Conservation (phyloP, 257 asterid genomes). For the Ilex asprella region DNA sequence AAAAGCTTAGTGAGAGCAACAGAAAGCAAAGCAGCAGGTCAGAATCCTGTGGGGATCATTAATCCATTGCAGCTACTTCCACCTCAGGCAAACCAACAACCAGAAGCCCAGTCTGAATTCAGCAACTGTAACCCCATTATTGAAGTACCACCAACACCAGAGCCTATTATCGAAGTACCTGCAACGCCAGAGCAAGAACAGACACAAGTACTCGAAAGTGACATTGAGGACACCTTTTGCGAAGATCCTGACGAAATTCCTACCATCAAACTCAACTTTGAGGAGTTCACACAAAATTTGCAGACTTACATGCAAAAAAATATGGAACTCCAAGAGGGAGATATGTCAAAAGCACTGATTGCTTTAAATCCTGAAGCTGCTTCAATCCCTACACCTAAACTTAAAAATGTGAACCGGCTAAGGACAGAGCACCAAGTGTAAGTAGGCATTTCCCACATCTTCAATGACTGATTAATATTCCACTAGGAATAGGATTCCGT, state of each 20-base stretch:
- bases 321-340: conserved; percentile 52
- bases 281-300: conserved; percentile 71
- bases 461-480: not conserved
- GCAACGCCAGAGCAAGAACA: conserved; percentile 60
- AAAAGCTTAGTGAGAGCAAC: conserved; percentile 45
- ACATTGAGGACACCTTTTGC: conserved; percentile 48
- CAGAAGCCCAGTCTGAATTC: conserved; percentile 18
- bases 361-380: conserved; percentile 84
- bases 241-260: conserved; percentile 87
- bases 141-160: conserved; percentile 52
- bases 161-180: conserved; percentile 57
- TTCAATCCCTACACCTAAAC: conserved; percentile 86
- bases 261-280: conserved; percentile 73
- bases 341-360: conserved; percentile 78
- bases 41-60: conserved; percentile 28
- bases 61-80: conserved; percentile 57
- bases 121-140: conserved; percentile 53
- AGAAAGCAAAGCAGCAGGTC: conserved; percentile 35
- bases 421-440: conserved; percentile 99
- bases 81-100: conserved; percentile 32
- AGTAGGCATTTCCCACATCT: conserved; percentile 28
- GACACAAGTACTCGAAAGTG: conserved; percentile 34
- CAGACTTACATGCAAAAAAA: conserved; percentile 57
- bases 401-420: conserved; percentile 72
- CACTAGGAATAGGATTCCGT: no score